Base-by-base conservation (phyloP, 2,329 filamentous ascomycete genomes). In the Teratosphaeria gauchensis region DNA sequence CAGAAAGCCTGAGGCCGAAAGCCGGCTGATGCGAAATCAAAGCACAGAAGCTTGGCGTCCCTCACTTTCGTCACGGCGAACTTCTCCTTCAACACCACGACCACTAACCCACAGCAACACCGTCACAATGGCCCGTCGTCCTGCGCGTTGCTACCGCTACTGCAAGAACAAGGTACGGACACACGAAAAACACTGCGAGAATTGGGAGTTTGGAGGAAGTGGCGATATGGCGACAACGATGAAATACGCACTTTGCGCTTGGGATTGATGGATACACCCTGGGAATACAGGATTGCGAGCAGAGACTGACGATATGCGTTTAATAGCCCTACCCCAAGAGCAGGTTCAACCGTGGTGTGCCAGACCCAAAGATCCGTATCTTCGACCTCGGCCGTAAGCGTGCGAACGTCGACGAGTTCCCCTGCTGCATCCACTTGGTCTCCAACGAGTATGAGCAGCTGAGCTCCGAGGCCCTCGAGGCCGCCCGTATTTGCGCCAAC, bases 391-490 rank as follows among this genome's bases (percentile, higher is more conserved):
- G 72, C 63, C 72, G 72, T 81, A 99, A 99, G 91, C 89, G 89
- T 80, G 94, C 94, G 74, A 91, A 87, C 80, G 94, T 97, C 80
- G 94, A 99, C 80, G 94, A 99, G 80, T 99, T 99, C 88, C 94
- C 94, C 76, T 89, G 92, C 75, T 96, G 94, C 85, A 88, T 97
- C 75, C 94, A 99, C 87, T 84, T 99, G 77, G 92, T 97, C 76
- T 97, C 92, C 84, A 97, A 99, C 87, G 94, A 99, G 84, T 96
- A 96, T 84, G 94, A 99, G 84, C 94, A 99, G 87, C 84, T 99
- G 84, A 95, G 90, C 78, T 97, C 94, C 73, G 94, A 99, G 84
- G 94, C 94, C 77, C 91, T 99, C 74, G 94, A 99, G 83, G 94
- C 94, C 78, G 94, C 94, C 80, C 94, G 94, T 87, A 99, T 99